Conservation (phyloP, 129 eudicot genomes). For the sunflower (Helianthus annuus) region HanXRQr2.0-SUNRISE NC_035433.2:131213985-131214484, state of each 20-base stretch:
- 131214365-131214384: neutral
- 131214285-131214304: neutral
- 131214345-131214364: neutral
- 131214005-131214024: neutral
- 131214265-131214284: conserved; percentile 67
- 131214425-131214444: too few species aligned
- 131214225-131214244: conserved; percentile 52
- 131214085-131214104: conserved; percentile 54
- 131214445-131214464: too few species aligned
- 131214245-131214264: conserved; percentile 52
- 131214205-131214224: conserved; percentile 51
- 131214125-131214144: conserved; percentile 20
- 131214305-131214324: neutral
- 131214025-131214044: conserved; percentile 18
- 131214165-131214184: neutral
- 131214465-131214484: too few species aligned
- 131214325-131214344: neutral
- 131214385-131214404: neutral
- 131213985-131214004: conserved; percentile 23
- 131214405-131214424: too few species aligned
- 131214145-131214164: neutral
- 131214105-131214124: conserved; percentile 16
- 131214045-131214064: conserved; percentile 53
- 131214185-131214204: conserved; percentile 13
- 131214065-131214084: conserved; percentile 67